Evolutionary conservation across 495 filamentous ascomycete species (phyloP), one percentile per base, ranked within the genome.

Genomic region (Aspergillus saccharolyticus): DNA sequence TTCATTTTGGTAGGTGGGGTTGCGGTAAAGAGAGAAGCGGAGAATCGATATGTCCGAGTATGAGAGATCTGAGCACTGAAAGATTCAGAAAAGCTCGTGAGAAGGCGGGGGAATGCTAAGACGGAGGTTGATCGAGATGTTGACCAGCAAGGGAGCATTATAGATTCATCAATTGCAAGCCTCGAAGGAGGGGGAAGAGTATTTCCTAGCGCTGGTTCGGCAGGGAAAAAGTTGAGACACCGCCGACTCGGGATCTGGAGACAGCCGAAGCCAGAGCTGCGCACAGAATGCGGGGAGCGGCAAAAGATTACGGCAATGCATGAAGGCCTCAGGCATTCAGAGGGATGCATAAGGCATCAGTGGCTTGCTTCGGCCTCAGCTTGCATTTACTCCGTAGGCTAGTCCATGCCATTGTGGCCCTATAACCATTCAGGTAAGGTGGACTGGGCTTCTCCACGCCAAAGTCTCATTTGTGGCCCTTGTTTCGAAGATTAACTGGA

Each of bases 1-100:
- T 86, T 76, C 78, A 89, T 88, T 71, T 76, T 83, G 63, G 57
- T 42, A 46, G 48, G 24, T 15, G 47, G 47, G 47, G 47, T 25
- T 16, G 47, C n/a, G 47, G 47, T 50, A 28, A 50, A 30, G 15
- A 46, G 17, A 18, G 47, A 17, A 17, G 47, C 22, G 15, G 22
- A 39, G 5, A 39, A 39, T 39, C 33, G 33, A 15, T 39, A 10
- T 10, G 33, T 39, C 33, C 6, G 33, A 39, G 33, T 39, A 39
- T 39, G 33, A 39, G 6, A 39, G 33, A 39, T 9, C 10, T 39
- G 33, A 39, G 33, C 33, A 15, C 5, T 39, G 12, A 39, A 39
- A 39, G 33, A 39, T 2, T 12, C 33, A 39, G 33, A 2, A 10
- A 12, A 39, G 12, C 33, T 39, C 7, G 33, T 5, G 33, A 39